These are phyloP conservation scores for Liquidambar formosana DNA, from an alignment of 164 flowering plant species.

Conservation along the genomic window DNA sequence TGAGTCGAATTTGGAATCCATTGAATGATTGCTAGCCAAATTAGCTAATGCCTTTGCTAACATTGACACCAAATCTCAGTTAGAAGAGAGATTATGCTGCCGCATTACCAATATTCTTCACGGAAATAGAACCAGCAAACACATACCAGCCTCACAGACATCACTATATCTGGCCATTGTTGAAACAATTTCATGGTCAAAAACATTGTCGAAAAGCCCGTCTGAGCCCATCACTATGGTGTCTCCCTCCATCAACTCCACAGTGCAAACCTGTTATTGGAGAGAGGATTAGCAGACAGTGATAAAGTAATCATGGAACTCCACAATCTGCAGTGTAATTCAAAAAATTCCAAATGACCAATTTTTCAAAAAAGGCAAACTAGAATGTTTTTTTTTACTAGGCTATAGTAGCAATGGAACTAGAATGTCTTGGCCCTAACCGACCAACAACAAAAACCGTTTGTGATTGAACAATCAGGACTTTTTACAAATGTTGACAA, in stretches of 20 bases:
- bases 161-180: slow-evolving; percentile 35
- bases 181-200: slow-evolving; percentile 71
- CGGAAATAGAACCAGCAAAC: not conserved
- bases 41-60: slow-evolving; percentile 88
- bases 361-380: no score
- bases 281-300: slow-evolving; percentile 1
- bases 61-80: slow-evolving; percentile 18
- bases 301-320: not conserved
- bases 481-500: no score
- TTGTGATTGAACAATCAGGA: no score
- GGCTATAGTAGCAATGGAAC: no score
- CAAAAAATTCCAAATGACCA: no score
- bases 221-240: slow-evolving; percentile 87
- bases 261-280: slow-evolving; percentile 50
- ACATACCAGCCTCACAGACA: slow-evolving; percentile 70
- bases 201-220: slow-evolving; percentile 91
- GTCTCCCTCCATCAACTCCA: slow-evolving; percentile 73
- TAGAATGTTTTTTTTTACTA: no score
- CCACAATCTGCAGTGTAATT: not conserved
- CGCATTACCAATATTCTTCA: not conserved
- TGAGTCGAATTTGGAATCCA: slow-evolving; percentile 71
- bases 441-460: no score
- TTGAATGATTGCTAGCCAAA: slow-evolving; percentile 72
- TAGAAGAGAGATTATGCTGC: slow-evolving; percentile 8
- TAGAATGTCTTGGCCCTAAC: no score